Evolutionary conservation across 345 rosid genomes (phyloP).

Genomic region (rapeseed (Brassica napus)): DNA sequence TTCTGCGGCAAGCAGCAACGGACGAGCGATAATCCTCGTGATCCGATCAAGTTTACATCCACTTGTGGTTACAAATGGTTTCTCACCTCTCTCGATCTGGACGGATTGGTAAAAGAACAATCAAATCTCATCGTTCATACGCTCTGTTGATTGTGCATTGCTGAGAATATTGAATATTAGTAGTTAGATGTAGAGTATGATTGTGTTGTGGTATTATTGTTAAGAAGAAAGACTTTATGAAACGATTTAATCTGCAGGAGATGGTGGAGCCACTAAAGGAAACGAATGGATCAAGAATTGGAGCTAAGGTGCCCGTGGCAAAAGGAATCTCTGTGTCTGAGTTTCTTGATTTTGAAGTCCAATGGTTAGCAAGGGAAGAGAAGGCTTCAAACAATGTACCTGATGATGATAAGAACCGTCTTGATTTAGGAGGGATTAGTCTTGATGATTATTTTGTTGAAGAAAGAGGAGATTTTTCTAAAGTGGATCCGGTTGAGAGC

Average conservation of each 20-base stretch:
- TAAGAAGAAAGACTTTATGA: neutral
- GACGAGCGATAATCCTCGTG: constrained; percentile 48
- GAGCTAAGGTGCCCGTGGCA: constrained; percentile 33
- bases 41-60: constrained; percentile 64
- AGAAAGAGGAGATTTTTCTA: constrained; percentile 35
- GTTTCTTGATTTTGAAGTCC: constrained; percentile 68
- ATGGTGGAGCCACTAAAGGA: constrained; percentile 49
- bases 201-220: neutral
- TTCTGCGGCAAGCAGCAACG: constrained; percentile 66
- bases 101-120: constrained; percentile 64
- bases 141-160: constrained; percentile 1
- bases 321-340: constrained; percentile 54
- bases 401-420: constrained; percentile 28
- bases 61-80: constrained; percentile 65
- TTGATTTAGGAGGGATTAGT: constrained; percentile 56
- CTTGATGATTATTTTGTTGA: constrained; percentile 51
- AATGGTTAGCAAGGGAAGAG: constrained; percentile 55
- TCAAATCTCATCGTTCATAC: neutral
- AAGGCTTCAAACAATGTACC: constrained; percentile 25
- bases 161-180: neutral
- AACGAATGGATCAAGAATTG: constrained; percentile 44
- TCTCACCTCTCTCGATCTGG: constrained; percentile 62
- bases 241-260: constrained; percentile 55
- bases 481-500: constrained; percentile 22
- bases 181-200: constrained; percentile 2